Percentiles rank a stretch among this genome's conserved stretches.
Conservation (phyloP, 768 basidiomycete genomes). For the Fistulinella prunicolor region DNA sequence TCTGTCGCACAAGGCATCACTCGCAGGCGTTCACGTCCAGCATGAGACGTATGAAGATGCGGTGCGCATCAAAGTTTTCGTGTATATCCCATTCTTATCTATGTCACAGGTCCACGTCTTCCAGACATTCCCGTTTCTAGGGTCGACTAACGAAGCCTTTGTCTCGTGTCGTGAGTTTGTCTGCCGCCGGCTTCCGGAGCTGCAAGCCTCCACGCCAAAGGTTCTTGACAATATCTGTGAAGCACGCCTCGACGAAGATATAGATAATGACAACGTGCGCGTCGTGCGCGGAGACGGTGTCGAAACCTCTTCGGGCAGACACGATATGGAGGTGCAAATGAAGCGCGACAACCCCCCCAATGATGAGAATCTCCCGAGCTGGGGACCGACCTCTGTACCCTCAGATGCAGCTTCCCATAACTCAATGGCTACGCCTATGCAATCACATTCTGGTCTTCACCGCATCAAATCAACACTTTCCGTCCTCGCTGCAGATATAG, state of each 20-base stretch:
- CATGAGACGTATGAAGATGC: constrained; percentile 92
- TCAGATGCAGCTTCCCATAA: constrained; percentile 3
- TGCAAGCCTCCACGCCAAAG: constrained; percentile 49
- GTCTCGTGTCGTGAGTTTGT: constrained; percentile 70
- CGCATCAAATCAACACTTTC: constrained; percentile 34
- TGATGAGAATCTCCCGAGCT: constrained; percentile 49
- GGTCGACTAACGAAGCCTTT: constrained; percentile 63
- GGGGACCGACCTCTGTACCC: constrained; percentile 35
- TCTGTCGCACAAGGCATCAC: constrained; percentile 87
- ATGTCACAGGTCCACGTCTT: constrained; percentile 78
- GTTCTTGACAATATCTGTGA: constrained; percentile 54
- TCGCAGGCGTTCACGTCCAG: constrained; percentile 80
- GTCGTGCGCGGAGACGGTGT: constrained; percentile 76
- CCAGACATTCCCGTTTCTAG: constrained; percentile 81
- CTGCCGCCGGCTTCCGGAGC: constrained; percentile 51
- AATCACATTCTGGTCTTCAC: constrained; percentile 18
- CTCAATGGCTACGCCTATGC: constrained; percentile 9
- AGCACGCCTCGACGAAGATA: constrained; percentile 63
- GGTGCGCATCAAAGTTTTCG: constrained; percentile 43
- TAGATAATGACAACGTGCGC: constrained; percentile 60
- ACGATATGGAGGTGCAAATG: constrained; percentile 40
- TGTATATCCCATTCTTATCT: not conserved
- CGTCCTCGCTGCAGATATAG: constrained; percentile 16
- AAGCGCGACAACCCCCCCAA: constrained; percentile 19
- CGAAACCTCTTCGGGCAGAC: constrained; percentile 43